Evolutionary conservation across 768 basidiomycete genomes (phyloP).

Genomic region (button mushroom (Agaricus bisporus)): DNA sequence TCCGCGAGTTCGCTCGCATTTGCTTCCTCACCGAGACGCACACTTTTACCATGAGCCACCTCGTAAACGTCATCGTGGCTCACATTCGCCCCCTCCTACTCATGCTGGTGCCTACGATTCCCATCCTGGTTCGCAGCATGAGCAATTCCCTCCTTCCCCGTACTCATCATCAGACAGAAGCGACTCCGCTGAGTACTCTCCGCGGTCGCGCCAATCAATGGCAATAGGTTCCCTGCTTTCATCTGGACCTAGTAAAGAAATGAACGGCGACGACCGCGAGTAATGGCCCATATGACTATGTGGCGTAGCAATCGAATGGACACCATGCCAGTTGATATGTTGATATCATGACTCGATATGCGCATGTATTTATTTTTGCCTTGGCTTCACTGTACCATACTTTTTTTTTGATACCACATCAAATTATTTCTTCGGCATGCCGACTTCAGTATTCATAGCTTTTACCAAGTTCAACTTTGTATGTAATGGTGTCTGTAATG

Average conservation of each 20-base stretch:
- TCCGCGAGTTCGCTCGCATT: constrained; percentile 23
- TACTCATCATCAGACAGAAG: constrained; percentile 65
- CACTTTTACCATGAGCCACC: constrained; percentile 31
- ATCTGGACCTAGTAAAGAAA: constrained; percentile 32
- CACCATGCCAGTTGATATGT: constrained; percentile 1
- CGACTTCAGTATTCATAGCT: constrained; percentile 1
- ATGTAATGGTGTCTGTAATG: constrained; percentile 9
- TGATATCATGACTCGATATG: constrained; percentile 2
- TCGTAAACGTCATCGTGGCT: constrained; percentile 60
- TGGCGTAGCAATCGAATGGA: not conserved
- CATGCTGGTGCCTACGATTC: constrained; percentile 34
- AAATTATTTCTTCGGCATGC: constrained; percentile 6
- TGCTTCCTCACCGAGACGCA: constrained; percentile 28
- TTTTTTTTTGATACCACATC: constrained; percentile 3
- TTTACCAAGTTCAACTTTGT: constrained; percentile 1
- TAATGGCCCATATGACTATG: constrained; percentile 14
- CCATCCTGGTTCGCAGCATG: constrained; percentile 24
- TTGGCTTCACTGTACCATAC: constrained; percentile 8
- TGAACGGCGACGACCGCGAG: constrained; percentile 27
- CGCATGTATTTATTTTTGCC: constrained; percentile 8
- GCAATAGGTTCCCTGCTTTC: constrained; percentile 73
- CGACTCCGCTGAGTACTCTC: constrained; percentile 64
- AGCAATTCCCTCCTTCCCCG: constrained; percentile 64
- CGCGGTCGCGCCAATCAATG: constrained; percentile 70
- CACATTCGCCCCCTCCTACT: constrained; percentile 48